Evolutionary conservation across 129 eudicot species (phyloP), one percentile per base, ranked within the genome.

Genomic region (Apium graveolens): DNA sequence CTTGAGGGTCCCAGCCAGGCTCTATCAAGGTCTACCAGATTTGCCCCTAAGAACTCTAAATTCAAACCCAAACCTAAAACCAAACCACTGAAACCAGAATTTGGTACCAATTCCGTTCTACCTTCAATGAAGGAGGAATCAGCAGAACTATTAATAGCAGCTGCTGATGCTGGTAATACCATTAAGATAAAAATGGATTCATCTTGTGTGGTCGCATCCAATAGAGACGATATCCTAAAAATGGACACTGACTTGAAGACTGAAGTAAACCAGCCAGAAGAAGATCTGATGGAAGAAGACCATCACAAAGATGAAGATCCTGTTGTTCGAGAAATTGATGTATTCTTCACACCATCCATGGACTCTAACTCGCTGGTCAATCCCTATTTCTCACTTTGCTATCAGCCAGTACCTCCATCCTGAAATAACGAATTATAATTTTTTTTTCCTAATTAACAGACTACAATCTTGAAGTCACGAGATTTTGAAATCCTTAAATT

Each of bases 281-380:
- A 76, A 46, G 93, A 84, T 32, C 38, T 49, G 0, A 83, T 82
- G 80, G 92, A 90, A 35, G 79, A 62, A 75, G 79, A 84, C 63
- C 42, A 5, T 49, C 82, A 43, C 32, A 83, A 18, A 32, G 83
- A 31, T 11, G 89, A 76, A 76, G 97, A 89, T 87, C 83, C 74
- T 26, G 88, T 93, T 73, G 96, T 93, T 76, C 86, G 93, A 26
- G 98, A 93, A 86, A 89, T 91, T 53, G 98, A 93, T 31, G 98
- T 93, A 7, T 93, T 83, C 74, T 80, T 84, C 49, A 73, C 78
- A 29, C 84, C 92, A 66, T 62, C 91, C 2, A 10, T 79, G 43
- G 91, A 87, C 82, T 60, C 87, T 2, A 69, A 83, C 74, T 81
- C 91, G 41, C 81, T 85, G 90, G 97, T 89, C 62, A 51, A 10